Base-by-base conservation (phyloP, 1,139 yeast species). In the Wickerhamomyces sp. region DNA sequence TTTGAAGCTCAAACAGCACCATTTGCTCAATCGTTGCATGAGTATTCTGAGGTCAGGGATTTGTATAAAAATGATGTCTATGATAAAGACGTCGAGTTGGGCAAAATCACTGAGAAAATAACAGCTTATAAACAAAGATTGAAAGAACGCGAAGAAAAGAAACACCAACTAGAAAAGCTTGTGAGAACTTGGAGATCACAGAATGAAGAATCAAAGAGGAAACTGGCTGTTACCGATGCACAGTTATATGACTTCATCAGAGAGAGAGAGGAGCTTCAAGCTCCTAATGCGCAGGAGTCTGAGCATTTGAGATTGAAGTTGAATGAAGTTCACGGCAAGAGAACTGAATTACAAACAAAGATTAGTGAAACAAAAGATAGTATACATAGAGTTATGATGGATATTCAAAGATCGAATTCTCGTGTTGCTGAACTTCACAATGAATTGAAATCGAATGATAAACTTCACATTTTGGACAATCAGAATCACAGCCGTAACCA, bases 371-470 rank as follows among this genome's bases (percentile, higher is more conserved):
- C 34, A 14, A 28, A 30, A 6, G 37, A 35, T 20, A 17, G 26
- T 11, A 20, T 35, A 3, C 17, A n/a, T 13, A 5, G 30, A 36
- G 24, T 57, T 13, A 37, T 40, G 13, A 29, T 33, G 13, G 42
- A 44, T 16, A 45, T 49, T 11, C 37, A 40, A 22, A 42, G 31
- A 16, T 6, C 19, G 6, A 16, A 21, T 7, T 15, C 26, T 16
- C 31, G 23, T 13, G 13, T 22, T 8, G n/a, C 10, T 15, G 25
- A 32, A 11, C 40, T 45, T 16, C 49, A 59, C 35, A 49, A 50
- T 17, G 62, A 63, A 28, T 51, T 76, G 26, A 60, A 57, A 21
- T 62, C 75, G 12, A 68, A 64, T n/a, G 88, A 80, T 51, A 69
- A 70, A 47, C 52, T 79, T 2, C 64, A 62, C 23, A 51, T 73